These are phyloP conservation scores for Fusarium papillatum DNA, from an alignment of 2,329 filamentous ascomycete genomes.

Conservation along the genomic window DNA sequence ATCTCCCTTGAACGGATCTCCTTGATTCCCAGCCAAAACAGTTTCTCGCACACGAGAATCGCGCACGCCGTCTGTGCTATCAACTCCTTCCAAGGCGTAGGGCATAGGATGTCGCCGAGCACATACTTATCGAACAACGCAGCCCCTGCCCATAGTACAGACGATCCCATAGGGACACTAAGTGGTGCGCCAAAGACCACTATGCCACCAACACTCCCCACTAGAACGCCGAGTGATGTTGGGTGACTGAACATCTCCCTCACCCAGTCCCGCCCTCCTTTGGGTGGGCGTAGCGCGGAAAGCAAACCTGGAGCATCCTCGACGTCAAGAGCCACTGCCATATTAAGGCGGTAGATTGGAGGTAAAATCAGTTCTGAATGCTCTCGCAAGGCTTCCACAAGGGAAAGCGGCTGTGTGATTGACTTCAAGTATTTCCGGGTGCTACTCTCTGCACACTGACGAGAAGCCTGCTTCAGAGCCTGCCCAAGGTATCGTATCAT, in stretches of 20 bases:
- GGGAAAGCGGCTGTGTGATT: too few species aligned
- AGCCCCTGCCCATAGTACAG: too few species aligned
- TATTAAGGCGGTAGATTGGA: background rate
- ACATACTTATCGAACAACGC: too few species aligned
- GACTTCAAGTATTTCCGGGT: too few species aligned
- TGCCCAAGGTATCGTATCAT: background rate
- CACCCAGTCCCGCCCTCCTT: background rate
- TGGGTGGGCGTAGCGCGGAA: background rate
- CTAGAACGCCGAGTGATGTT: too few species aligned
- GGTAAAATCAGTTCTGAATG: background rate
- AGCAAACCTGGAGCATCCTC: background rate
- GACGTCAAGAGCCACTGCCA: background rate
- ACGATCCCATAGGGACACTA: too few species aligned
- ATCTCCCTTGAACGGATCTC: background rate
- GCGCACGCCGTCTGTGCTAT: background rate
- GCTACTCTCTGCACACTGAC: too few species aligned
- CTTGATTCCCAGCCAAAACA: background rate
- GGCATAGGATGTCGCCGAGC: too few species aligned
- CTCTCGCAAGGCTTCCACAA: too few species aligned
- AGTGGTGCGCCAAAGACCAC: too few species aligned
- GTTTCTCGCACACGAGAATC: background rate
- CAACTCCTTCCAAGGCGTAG: background rate
- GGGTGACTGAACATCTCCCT: too few species aligned
- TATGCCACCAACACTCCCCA: too few species aligned
- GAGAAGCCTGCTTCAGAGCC: background rate